These are phyloP conservation scores for Colletotrichum falcatum DNA, from an alignment of 2,329 filamentous ascomycete species.

Conservation along the genomic window DNA sequence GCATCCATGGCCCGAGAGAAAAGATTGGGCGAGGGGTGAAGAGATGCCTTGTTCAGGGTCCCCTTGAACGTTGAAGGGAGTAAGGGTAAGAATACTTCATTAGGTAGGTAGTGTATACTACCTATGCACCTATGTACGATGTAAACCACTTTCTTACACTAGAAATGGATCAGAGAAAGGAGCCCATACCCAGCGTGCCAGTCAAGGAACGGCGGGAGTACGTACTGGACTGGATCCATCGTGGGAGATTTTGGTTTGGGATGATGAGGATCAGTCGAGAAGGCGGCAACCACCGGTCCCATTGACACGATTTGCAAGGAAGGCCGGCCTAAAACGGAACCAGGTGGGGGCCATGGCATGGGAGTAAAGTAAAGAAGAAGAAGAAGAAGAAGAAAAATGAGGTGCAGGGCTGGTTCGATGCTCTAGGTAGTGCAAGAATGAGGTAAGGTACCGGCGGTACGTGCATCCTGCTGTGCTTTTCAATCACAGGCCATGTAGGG, in stretches of 20 bases:
- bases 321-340: constrained; percentile 29
- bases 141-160: too few species aligned
- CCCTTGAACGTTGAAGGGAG: constrained; percentile 33
- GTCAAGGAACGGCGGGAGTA: constrained; percentile 12
- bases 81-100: constrained; percentile 31
- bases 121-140: too few species aligned
- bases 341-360: constrained; percentile 20
- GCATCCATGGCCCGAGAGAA: constrained; percentile 25
- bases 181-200: constrained; percentile 21
- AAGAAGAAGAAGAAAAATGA: constrained; percentile 13
- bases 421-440: constrained; percentile 10
- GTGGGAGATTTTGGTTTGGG: constrained; percentile 5
- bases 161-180: constrained; percentile 15
- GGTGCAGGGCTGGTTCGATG: constrained; percentile 26
- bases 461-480: constrained; percentile 17
- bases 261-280: constrained; percentile 29
- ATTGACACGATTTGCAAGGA: constrained; percentile 19
- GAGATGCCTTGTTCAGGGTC: constrained; percentile 39
- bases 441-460: constrained; percentile 32
- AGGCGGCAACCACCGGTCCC: constrained; percentile 25
- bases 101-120: background rate
- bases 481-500: background rate
- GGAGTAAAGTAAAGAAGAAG: constrained; percentile 20
- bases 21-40: constrained; percentile 5
- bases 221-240: constrained; percentile 14